Evolutionary conservation across 306 rosid species (phyloP).

Genomic region (Cyamopsis tetragonoloba): DNA sequence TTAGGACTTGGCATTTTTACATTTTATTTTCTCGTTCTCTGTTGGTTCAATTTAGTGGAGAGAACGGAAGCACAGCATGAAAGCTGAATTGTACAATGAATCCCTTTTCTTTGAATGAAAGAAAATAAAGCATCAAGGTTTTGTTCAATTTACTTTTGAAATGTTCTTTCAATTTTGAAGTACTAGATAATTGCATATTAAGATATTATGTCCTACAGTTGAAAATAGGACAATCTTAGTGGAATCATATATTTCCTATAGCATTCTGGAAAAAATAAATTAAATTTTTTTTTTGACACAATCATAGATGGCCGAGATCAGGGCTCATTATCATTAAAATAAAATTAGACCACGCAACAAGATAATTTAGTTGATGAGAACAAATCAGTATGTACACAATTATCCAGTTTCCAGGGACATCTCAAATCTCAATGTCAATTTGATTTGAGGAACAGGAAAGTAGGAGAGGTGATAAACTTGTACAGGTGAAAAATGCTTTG

Average conservation of each 20-base stretch:
- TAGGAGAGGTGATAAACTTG: not conserved
- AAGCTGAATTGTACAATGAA: slow-evolving; percentile 39
- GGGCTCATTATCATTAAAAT: no score
- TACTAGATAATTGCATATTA: not conserved
- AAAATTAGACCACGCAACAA: no score
- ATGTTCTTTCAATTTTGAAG: not conserved
- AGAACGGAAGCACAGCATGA: slow-evolving; percentile 19
- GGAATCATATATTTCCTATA: no score
- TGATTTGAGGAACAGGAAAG: not conserved
- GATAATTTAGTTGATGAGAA: not conserved
- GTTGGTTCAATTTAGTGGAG: slow-evolving; percentile 21
- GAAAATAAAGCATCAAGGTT: slow-evolving; percentile 31
- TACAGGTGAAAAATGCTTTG: not conserved
- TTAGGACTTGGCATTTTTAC: slow-evolving; percentile 27
- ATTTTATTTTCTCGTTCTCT: not conserved
- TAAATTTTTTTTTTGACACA: no score
- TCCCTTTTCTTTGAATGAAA: slow-evolving; percentile 22
- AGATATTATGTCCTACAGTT: not conserved
- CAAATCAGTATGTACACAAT: not conserved
- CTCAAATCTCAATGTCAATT: not conserved
- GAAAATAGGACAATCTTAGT: not conserved
- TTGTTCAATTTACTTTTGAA: not conserved
- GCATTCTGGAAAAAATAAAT: no score
- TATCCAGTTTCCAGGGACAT: not conserved
- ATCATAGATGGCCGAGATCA: not conserved